A percentile compares a stretch with the other conserved stretches of the same genome.
phyloP scores from a whole-genome alignment of 2,329 filamentous ascomycete species.

The Diplodia seriata region DNA sequence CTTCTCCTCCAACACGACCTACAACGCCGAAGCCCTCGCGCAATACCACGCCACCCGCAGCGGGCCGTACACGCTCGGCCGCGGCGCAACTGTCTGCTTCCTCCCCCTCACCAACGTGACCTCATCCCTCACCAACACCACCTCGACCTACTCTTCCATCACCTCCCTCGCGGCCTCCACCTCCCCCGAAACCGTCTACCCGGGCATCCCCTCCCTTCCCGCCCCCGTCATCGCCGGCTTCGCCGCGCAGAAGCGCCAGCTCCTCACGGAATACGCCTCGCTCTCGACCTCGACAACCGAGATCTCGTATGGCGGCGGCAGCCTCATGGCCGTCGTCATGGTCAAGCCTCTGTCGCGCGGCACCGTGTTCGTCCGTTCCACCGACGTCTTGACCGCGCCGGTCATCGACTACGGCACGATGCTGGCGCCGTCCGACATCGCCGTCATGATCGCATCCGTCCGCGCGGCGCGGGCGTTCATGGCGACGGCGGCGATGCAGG shows the following conservation, averaged over 20 bases:
- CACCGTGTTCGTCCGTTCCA: conserved; percentile 36
- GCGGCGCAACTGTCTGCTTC: conserved; percentile 8
- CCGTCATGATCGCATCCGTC: conserved; percentile 38
- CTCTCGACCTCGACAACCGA: neutral
- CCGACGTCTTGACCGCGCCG: conserved; percentile 13
- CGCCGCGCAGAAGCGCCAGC: neutral
- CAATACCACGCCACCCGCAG: conserved; percentile 21
- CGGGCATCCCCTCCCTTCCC: neutral
- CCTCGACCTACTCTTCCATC: neutral
- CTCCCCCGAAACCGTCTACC: neutral
- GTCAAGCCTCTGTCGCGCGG: conserved; percentile 39
- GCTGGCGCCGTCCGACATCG: conserved; percentile 38
- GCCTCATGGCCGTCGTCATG: conserved; percentile 11
- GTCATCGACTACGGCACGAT: conserved; percentile 37
- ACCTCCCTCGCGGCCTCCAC: conserved; percentile 3
- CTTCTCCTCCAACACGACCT: conserved; percentile 50
- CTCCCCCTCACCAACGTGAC: conserved; percentile 8
- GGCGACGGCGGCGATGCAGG: conserved; percentile 33
- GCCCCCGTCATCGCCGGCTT: neutral
- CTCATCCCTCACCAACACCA: neutral
- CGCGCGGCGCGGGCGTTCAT: conserved; percentile 36
- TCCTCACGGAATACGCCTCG: neutral
- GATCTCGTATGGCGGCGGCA: neutral
- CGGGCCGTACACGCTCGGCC: conserved; percentile 3
- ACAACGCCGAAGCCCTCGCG: conserved; percentile 42